Evolutionary conservation across 345 rosid genomes (phyloP).

Genomic region (Aurinia saxatilis): DNA sequence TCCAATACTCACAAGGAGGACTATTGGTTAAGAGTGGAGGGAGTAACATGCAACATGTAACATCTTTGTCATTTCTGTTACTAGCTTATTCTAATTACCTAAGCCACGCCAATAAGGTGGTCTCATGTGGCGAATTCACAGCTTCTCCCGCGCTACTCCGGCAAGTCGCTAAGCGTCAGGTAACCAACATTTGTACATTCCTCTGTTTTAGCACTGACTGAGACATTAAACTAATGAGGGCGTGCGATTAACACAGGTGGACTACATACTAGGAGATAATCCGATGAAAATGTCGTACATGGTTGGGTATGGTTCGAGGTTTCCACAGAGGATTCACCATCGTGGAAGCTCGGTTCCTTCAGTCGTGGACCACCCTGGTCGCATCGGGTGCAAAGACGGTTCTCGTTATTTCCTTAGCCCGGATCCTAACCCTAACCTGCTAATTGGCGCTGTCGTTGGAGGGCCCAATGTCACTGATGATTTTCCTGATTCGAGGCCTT

Average conservation of each 20-base stretch:
- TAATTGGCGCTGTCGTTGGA: constrained; percentile 81
- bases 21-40: constrained; percentile 83
- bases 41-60: constrained; percentile 97
- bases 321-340: constrained; percentile 75
- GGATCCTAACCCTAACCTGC: constrained; percentile 66
- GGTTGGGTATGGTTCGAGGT: constrained; percentile 82
- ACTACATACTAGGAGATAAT: constrained; percentile 81
- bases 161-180: constrained; percentile 60
- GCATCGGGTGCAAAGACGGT: constrained; percentile 65
- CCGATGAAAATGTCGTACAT: constrained; percentile 75
- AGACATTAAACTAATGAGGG: background rate
- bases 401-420: constrained; percentile 51
- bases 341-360: constrained; percentile 87
- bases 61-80: constrained; percentile 73
- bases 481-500: constrained; percentile 74
- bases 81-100: constrained; percentile 75
- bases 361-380: constrained; percentile 48
- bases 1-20: constrained; percentile 94
- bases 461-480: constrained; percentile 79
- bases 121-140: constrained; percentile 45
- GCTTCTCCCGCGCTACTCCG: constrained; percentile 56
- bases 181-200: constrained; percentile 8
- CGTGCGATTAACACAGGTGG: constrained; percentile 62
- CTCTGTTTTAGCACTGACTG: background rate
- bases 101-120: constrained; percentile 47